Evolutionary conservation across 2,329 filamentous ascomycete genomes (phyloP).

Genomic region (Cryphonectria parasitica): DNA sequence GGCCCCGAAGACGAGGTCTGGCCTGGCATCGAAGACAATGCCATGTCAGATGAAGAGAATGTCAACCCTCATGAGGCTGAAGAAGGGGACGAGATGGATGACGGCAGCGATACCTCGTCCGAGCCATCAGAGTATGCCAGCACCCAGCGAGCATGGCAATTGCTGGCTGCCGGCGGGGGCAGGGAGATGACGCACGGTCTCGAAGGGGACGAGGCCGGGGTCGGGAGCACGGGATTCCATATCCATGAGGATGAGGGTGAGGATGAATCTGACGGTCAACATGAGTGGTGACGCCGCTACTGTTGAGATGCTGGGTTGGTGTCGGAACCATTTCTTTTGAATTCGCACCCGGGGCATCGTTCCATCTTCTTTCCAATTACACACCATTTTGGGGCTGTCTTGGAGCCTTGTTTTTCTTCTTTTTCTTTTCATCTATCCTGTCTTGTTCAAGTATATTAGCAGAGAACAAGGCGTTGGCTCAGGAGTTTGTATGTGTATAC

Average conservation of each 20-base stretch:
- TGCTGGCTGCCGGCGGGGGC: conserved; percentile 30
- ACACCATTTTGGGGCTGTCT: neutral
- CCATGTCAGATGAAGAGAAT: conserved; percentile 55
- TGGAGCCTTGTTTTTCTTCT: conserved; percentile 15
- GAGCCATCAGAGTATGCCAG: conserved; percentile 61
- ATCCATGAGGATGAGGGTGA: conserved; percentile 27
- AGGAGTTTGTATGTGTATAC: conserved; percentile 14
- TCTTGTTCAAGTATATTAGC: neutral
- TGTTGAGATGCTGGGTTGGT: neutral
- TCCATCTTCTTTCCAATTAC: neutral
- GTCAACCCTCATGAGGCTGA: conserved; percentile 46
- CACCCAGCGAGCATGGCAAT: conserved; percentile 49
- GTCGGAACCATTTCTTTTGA: neutral
- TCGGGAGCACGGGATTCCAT: conserved; percentile 22
- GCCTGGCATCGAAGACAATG: conserved; percentile 58
- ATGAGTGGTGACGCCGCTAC: neutral
- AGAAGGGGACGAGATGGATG: conserved; percentile 38
- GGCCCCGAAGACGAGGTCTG: conserved; percentile 59
- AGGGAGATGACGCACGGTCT: conserved; percentile 27
- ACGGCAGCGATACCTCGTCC: conserved; percentile 48
- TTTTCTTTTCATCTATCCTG: conserved; percentile 12
- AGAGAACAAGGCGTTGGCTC: conserved; percentile 13
- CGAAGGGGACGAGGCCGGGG: conserved; percentile 22
- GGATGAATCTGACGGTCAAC: conserved; percentile 1
- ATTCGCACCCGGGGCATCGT: neutral